These are phyloP conservation scores for sunflower (Helianthus annuus) DNA, from an alignment of 129 eudicot species.

Conservation along the genomic window HanXRQr2.0-SUNRISE NC_035439.2:108580225-108580724, in stretches of 20 bases:
- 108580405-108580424: slow-evolving; percentile 16
- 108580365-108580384: slow-evolving; percentile 57
- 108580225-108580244: slow-evolving; percentile 23
- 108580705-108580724: no score
- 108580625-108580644: not conserved
- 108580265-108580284: slow-evolving; percentile 23
- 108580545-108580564: slow-evolving; percentile 9
- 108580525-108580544: slow-evolving; percentile 13
- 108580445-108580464: slow-evolving; percentile 21
- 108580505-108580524: slow-evolving; percentile 31
- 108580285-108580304: not conserved
- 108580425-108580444: slow-evolving; percentile 8
- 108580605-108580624: not conserved
- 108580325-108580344: slow-evolving; percentile 26
- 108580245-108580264: slow-evolving; percentile 40
- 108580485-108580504: slow-evolving; percentile 32
- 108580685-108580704: no score
- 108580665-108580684: no score
- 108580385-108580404: slow-evolving; percentile 11
- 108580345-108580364: slow-evolving; percentile 56
- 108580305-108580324: not conserved
- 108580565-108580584: not conserved
- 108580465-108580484: slow-evolving; percentile 52
- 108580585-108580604: not conserved
- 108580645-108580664: no score